Evolutionary conservation across 1,284 basidiomycete species (phyloP).

Genomic region (Irpex rosettiformis): DNA sequence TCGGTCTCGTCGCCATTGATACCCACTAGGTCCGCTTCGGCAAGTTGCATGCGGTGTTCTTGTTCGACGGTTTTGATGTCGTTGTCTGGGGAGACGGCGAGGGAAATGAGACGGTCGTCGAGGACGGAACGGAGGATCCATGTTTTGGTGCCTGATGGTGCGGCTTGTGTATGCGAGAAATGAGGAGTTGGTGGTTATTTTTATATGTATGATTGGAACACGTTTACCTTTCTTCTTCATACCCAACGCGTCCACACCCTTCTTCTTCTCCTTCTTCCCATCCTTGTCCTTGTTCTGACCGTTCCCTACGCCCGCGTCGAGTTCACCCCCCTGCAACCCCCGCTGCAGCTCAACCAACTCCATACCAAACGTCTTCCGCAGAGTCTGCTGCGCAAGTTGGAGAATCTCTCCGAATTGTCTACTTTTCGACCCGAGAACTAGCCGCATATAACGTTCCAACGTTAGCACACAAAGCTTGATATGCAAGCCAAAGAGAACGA

Average conservation of each 20-base stretch:
- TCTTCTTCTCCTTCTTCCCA: conserved; percentile 10
- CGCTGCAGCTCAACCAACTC: conserved; percentile 68
- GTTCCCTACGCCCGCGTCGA: conserved; percentile 44
- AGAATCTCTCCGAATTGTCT: conserved; percentile 59
- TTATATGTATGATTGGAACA: background rate
- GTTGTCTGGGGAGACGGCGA: conserved; percentile 50
- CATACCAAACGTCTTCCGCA: conserved; percentile 66
- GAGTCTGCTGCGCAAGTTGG: conserved; percentile 51
- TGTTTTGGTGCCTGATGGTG: conserved; percentile 58
- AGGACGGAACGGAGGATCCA: conserved; percentile 73
- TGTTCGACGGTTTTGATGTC: conserved; percentile 57
- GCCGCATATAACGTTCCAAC: background rate
- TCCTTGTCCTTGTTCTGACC: conserved; percentile 40
- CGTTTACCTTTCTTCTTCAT: conserved; percentile 53
- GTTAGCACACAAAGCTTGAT: too few relatives aligned
- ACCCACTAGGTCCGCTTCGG: conserved; percentile 31
- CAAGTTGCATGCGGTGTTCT: too few relatives aligned
- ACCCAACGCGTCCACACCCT: conserved; percentile 45
- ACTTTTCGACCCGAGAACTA: conserved; percentile 58
- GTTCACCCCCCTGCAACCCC: too few relatives aligned
- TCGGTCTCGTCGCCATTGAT: conserved; percentile 30
- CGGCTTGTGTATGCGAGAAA: conserved; percentile 32
- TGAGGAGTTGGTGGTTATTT: background rate
- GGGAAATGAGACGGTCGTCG: conserved; percentile 52
- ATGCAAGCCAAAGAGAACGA: too few relatives aligned